Evolutionary conservation across 208 protist species (phyloP), one percentile per base, ranked within the genome.

Genomic region (Acanthamoeba polyphaga): DNA sequence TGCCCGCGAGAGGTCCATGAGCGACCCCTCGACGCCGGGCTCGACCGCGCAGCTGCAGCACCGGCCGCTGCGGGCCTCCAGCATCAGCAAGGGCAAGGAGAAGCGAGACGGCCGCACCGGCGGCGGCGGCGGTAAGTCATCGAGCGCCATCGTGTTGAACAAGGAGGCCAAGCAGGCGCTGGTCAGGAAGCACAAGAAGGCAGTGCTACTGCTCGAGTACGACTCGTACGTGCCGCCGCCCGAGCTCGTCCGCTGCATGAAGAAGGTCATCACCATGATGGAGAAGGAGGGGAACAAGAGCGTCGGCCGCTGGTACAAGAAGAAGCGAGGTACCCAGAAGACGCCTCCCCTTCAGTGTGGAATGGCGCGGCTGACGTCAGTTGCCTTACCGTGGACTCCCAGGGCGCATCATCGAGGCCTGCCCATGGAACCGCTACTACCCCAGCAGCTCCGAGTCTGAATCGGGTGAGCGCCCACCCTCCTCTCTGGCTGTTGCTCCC

Each of bases 391-490:
- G 4, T 2, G 3, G 5, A 3, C 8, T 10, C 43, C 43, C 66
- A 74, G 66, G 66, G 32, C 76, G 76, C 1, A 85, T 85, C 76
- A 85, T 58, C 49, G 76, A 85, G 29, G 76, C 76, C 46, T 85
- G 76, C 49, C 76, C 76, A 27, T 85, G 76, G 76, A 85, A 60
- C 27, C 76, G 76, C 29, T 85, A 85, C 76, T 85, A 85, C n/a
- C 38, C 46, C 15, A 85, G 46, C 29, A 85, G 46, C 12, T 85
- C 76, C 49, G 76, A 85, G 8, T 85, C 76, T 32, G 76, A 85
- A 1, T 85, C 76, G 19, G 76, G 46, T 58, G 46, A 15, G 24
- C 22, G 12, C 43, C 3, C n/a, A 34, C 3, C 15, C 9, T 46
- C 70, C 70, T 12, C 70, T 9, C 38, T 46, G 6, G 27, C 70